A percentile compares a stretch with the other conserved stretches of the same genome.
Evolutionary conservation across 148 eudicot species (phyloP).

Genomic region (Fallopia convolvulus): DNA sequence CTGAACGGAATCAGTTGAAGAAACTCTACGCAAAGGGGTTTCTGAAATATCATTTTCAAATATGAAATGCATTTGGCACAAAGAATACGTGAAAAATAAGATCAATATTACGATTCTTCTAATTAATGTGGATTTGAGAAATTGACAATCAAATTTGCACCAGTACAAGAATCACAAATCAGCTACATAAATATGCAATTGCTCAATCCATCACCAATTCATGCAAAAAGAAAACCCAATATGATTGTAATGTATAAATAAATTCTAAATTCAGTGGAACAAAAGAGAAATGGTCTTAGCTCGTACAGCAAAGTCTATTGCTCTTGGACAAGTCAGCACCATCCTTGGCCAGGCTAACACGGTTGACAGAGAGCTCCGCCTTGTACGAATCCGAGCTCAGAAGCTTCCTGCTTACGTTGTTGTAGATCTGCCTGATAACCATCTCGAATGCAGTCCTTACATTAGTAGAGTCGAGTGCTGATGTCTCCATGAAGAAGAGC

Average conservation of each 20-base stretch:
- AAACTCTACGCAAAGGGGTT: no score
- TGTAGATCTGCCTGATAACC: slow-evolving; percentile 66
- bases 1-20: neutral
- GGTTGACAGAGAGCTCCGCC: slow-evolving; percentile 59
- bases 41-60: neutral
- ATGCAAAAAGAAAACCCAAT: neutral
- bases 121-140: neutral
- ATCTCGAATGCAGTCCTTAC: slow-evolving; percentile 68
- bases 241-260: neutral
- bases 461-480: slow-evolving; percentile 69
- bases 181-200: neutral
- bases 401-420: slow-evolving; percentile 56
- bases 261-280: neutral
- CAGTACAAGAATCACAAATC: neutral
- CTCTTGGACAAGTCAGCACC: slow-evolving; percentile 39
- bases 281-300: slow-evolving; percentile 15
- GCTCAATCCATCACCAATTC: neutral
- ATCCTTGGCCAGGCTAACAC: slow-evolving; percentile 44
- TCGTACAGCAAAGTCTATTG: slow-evolving; percentile 51
- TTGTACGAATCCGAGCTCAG: slow-evolving; percentile 73
- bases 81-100: neutral
- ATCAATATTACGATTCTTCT: no score
- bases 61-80: no score
- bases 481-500: slow-evolving; percentile 80
- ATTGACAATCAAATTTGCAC: neutral